Evolutionary conservation across 208 protist species (phyloP), one percentile per base, ranked within the genome.

Genomic region (Lotmaria passim): DNA sequence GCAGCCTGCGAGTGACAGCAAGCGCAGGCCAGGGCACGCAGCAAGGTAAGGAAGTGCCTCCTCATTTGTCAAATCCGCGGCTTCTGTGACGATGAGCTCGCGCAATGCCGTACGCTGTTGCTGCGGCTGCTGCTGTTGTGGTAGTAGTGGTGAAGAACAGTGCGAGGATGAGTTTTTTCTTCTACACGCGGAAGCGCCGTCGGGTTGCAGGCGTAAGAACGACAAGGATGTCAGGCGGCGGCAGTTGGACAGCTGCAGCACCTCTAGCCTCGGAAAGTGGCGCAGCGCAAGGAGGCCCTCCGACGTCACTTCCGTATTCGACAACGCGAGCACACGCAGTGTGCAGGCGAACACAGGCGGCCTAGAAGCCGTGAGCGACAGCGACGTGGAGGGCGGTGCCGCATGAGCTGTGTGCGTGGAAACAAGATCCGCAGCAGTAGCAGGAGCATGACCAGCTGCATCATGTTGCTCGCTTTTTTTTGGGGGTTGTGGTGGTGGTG

Each of bases 31-130:
- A 3, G 67, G 61, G 47, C 80, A 89, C 38, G 48, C 56, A 28
- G 34, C 33, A 7, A 89, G 41, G 36, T 58, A 72, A 0, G 43
- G 58, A 3, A 89, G 57, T 3, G 72, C 43, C 15, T 53, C 51
- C n/a, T 19, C 58, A 36, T 76, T 76, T 7, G 73, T 62, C 17
- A 85, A 48, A 1, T 30, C 38, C 15, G 23, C 41, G 0, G 76
- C 75, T 28, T 79, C 83, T 8, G 75, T 82, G 23, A 89, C 58
- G 10, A 52, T 55, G 3, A 89, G 68, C 38, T 81, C 78, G 8
- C 21, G 48, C 47, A 89, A 44, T 2, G 69, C 51, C 7, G 52
- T 55, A 36, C 76, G 77, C 2, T 8, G 43, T 7, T 15, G 23
- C 43, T 1, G 52, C 50, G 1, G 38, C 24, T n/a, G 33, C 53